Percentiles rank a stretch among this genome's conserved stretches.
phyloP scores from a whole-genome alignment of 805 yeast genomes.

The Candida verbasci region DNA sequence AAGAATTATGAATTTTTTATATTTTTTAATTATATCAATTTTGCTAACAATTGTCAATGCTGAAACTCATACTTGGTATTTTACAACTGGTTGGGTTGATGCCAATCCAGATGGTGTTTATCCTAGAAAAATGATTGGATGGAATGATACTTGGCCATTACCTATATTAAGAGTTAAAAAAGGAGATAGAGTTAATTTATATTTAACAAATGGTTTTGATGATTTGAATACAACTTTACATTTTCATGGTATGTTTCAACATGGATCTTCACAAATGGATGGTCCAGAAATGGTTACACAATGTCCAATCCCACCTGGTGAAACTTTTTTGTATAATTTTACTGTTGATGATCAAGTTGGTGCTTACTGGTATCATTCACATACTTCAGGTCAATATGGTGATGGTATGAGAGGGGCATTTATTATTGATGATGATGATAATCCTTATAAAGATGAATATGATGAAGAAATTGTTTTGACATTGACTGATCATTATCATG shows the following conservation, averaged over 20 bases:
- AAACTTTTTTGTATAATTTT: slow-evolving; percentile 75
- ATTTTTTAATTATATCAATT: slow-evolving; percentile 9
- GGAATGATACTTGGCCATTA: slow-evolving; percentile 77
- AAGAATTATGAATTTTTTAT: slow-evolving; percentile 13
- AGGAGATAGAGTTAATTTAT: slow-evolving; percentile 76
- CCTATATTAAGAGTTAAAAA: slow-evolving; percentile 72
- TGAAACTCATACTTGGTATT: slow-evolving; percentile 57
- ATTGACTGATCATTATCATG: slow-evolving; percentile 62
- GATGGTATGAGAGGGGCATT: slow-evolving; percentile 86
- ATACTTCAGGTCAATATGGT: slow-evolving; percentile 82
- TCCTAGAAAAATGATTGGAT: slow-evolving; percentile 56
- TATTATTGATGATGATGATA: slow-evolving; percentile 61
- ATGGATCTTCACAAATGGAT: slow-evolving; percentile 74
- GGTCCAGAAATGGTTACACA: slow-evolving; percentile 87
- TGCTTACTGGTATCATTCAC: slow-evolving; percentile 96
- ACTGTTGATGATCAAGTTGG: slow-evolving; percentile 78
- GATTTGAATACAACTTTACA: slow-evolving; percentile 74
- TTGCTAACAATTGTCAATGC: slow-evolving; percentile 19
- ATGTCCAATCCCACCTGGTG: slow-evolving; percentile 82
- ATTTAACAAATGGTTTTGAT: slow-evolving; percentile 69
- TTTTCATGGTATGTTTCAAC: slow-evolving; percentile 90
- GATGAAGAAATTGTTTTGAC: slow-evolving; percentile 60
- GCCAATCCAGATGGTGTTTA: slow-evolving; percentile 65
- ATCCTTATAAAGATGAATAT: slow-evolving; percentile 44
- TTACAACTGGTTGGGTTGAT: slow-evolving; percentile 60